phyloP scores from a whole-genome alignment of 495 filamentous ascomycete genomes.

The Melanomma pulvis-pyrius region DNA sequence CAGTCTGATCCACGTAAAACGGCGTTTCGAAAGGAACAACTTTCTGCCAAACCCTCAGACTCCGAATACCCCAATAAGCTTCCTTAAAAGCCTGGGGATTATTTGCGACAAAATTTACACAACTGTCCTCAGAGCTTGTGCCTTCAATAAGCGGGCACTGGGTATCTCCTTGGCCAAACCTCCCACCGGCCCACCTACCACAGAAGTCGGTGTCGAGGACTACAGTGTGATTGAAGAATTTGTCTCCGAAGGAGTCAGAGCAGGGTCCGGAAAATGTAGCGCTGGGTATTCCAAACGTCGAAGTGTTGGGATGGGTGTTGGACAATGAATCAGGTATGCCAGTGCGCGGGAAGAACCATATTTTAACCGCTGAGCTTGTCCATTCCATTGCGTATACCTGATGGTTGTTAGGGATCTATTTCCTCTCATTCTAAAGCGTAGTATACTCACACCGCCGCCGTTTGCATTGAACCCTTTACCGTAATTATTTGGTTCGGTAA shows the following conservation, averaged over 20 bases:
- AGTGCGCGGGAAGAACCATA: slow-evolving; percentile 63
- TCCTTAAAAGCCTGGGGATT: slow-evolving; percentile 28
- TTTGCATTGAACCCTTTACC: slow-evolving; percentile 60
- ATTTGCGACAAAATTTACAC: slow-evolving; percentile 22
- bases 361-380: slow-evolving; percentile 57
- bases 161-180: slow-evolving; percentile 16
- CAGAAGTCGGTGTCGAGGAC: slow-evolving; percentile 37
- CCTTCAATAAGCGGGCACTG: neutral
- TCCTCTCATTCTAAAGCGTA: neutral
- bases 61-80: slow-evolving; percentile 33
- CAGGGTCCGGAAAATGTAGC: slow-evolving; percentile 49
- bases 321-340: slow-evolving; percentile 57
- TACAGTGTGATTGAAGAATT: slow-evolving; percentile 44
- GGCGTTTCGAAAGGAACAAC: neutral
- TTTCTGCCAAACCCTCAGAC: slow-evolving; percentile 26
- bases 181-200: slow-evolving; percentile 28
- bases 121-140: slow-evolving; percentile 6
- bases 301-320: slow-evolving; percentile 54
- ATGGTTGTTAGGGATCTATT: neutral
- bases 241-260: slow-evolving; percentile 25
- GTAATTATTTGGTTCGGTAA: slow-evolving; percentile 46
- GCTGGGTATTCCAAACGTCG: slow-evolving; percentile 59
- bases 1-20: neutral
- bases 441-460: slow-evolving; percentile 53
- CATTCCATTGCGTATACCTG: slow-evolving; percentile 65